phyloP scores from a whole-genome alignment of 176 grass and related monocot genomes.

The Eragrostis curvula region DNA sequence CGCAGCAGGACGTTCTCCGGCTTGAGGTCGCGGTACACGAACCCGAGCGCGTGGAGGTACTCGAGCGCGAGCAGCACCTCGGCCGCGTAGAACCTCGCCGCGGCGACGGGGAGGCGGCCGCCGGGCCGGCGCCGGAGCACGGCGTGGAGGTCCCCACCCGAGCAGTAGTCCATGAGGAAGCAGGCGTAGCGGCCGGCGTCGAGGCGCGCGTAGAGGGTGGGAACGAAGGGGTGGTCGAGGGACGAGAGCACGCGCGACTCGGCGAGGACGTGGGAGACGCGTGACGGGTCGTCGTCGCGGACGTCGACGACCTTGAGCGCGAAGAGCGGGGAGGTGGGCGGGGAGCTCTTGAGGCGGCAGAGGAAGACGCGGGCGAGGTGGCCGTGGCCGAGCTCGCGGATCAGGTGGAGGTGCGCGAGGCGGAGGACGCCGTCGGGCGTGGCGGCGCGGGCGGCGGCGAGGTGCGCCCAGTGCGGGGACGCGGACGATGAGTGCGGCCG shows the following conservation, averaged over 20 bases:
- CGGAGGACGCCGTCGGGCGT: conserved; percentile 69
- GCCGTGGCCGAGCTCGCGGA: conserved; percentile 79
- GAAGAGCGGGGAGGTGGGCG: conserved; percentile 54
- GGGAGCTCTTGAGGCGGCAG: conserved; percentile 74
- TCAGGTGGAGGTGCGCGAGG: conserved; percentile 74
- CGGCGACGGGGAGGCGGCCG: conserved; percentile 61
- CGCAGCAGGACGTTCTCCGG: conserved; percentile 92
- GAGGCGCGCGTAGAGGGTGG: conserved; percentile 86
- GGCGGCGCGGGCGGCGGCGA: conserved; percentile 52
- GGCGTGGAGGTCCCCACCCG: conserved; percentile 78
- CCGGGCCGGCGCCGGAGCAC: conserved; percentile 70
- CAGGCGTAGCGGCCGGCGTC: conserved; percentile 83
- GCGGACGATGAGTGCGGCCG: conserved; percentile 68
- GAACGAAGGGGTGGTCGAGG: conserved; percentile 88
- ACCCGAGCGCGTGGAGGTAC: conserved; percentile 92
- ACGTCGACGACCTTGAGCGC: conserved; percentile 94
- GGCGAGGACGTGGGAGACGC: conserved; percentile 65
- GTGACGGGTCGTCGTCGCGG: conserved; percentile 52
- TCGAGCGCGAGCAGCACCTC: conserved; percentile 91
- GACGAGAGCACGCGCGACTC: conserved; percentile 76
- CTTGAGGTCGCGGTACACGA: conserved; percentile 96
- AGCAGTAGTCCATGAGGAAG: conserved; percentile 93
- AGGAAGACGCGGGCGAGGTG: conserved; percentile 90
- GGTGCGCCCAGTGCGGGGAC: conserved; percentile 63
- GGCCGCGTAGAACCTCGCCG: conserved; percentile 76